Evolutionary conservation across 78 protist species (phyloP), one percentile per base, ranked within the genome.

Genomic region (Dictyostelium purpureum): DNA sequence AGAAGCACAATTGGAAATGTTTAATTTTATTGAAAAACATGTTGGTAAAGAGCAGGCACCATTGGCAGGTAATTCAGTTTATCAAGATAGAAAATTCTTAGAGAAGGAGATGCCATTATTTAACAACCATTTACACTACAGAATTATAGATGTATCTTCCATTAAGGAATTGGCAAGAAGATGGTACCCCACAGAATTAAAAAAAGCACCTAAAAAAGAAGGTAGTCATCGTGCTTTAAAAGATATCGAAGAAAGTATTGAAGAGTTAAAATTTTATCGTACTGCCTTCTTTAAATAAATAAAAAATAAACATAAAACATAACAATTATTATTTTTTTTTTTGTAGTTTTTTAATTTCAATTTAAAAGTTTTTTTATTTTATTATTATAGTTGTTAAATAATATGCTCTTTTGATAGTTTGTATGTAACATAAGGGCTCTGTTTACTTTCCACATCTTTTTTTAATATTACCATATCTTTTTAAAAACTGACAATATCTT

Each of bases 81-180:
- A 57, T 57, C 40, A 66, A 45, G 95, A 91, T 45, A 67, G 37
- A 40, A 67, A 37, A 37, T 91, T 91, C 49, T 51, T 91, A 16
- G 19, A 31, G 14, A 73, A 71, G 14, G 73, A 91, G 38, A 91
- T 91, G 95, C 95, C 95, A 67, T 6, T 18, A 35, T 91, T 91
- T 79, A 35, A 40, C 2, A 42, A 79, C 2, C 37, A 57, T 19
- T n/a, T 91, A 1, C 95, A 91, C 79, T 91, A 91, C 38, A 21
- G 95, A 28, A 76, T 81, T 6, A 54, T 91, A 12, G 95, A 91
- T 59, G 95, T 91, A 5, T 78, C 89, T 18, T 33, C 95, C 6
- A 52, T 91, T 9, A 77, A 79, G 70, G 95, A 91, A 26, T 66
- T 70, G 11, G 5, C 57, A 18, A 52, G 83, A 59, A 35, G 95